phyloP scores from a whole-genome alignment of 2,329 filamentous ascomycete species.

The Fusarium goolgardi region DNA sequence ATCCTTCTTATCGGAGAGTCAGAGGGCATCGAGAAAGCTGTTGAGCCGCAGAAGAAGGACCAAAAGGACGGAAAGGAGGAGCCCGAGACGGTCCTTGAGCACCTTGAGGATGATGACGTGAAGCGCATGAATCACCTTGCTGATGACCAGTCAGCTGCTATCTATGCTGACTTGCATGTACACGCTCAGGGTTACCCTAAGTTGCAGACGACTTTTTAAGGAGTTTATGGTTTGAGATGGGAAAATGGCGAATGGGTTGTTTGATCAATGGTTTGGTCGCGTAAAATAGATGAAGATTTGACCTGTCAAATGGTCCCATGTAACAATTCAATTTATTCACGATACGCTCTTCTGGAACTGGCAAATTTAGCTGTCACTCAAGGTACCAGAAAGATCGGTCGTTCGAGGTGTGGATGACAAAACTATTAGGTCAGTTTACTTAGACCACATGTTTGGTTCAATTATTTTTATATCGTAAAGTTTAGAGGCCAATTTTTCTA shows the following conservation, averaged over 20 bases:
- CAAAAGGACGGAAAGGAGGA: conserved; percentile 57
- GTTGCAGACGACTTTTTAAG: conserved; percentile 47
- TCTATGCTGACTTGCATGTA: conserved; percentile 43
- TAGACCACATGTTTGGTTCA: too few species aligned
- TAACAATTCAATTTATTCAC: too few species aligned
- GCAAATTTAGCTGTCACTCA: too few species aligned
- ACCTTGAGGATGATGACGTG: conserved; percentile 80
- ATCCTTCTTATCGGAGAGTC: conserved; percentile 82
- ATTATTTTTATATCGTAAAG: too few species aligned
- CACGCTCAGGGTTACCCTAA: conserved; percentile 45
- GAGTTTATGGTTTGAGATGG: background rate
- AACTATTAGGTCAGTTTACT: too few species aligned
- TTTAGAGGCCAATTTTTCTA: too few species aligned
- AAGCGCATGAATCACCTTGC: conserved; percentile 68
- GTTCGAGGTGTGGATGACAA: too few species aligned
- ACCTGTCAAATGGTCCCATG: too few species aligned
- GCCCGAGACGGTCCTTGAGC: conserved; percentile 77
- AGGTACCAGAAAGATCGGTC: too few species aligned
- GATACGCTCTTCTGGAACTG: too few species aligned
- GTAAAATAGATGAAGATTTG: too few species aligned
- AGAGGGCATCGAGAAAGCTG: conserved; percentile 65
- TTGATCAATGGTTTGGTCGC: background rate
- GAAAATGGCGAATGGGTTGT: background rate
- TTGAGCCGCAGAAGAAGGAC: conserved; percentile 56
- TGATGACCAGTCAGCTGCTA: conserved; percentile 56